Conservation (phyloP, 2,329 filamentous ascomycete species). For the Periconia macrospinosa region DNA sequence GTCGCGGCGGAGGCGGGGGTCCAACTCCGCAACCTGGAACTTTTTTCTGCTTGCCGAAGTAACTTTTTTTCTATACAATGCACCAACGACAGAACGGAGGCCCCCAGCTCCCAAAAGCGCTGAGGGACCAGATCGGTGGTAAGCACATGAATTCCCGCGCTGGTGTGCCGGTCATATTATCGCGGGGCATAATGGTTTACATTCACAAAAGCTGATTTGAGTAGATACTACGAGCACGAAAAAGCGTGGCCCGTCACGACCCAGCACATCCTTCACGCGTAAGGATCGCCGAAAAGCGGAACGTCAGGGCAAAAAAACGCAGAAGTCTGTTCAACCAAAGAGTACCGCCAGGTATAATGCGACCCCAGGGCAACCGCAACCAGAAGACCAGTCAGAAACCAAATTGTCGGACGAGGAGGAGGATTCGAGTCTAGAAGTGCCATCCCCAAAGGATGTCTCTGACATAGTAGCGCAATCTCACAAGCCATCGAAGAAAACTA, state of each 20-base stretch:
- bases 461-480: slow-evolving; percentile 8
- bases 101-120: slow-evolving; percentile 50
- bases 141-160: background rate
- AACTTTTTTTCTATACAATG: slow-evolving; percentile 32
- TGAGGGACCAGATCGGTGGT: slow-evolving; percentile 49
- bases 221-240: slow-evolving; percentile 5
- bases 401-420: slow-evolving; percentile 18
- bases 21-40: slow-evolving; percentile 27
- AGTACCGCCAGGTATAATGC: slow-evolving; percentile 7
- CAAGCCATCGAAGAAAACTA: slow-evolving; percentile 39
- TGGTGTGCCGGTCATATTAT: background rate
- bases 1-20: slow-evolving; percentile 24
- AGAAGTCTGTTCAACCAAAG: slow-evolving; percentile 27
- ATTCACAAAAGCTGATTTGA: background rate
- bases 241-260: slow-evolving; percentile 25
- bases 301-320: slow-evolving; percentile 62
- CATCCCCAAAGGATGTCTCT: slow-evolving; percentile 11
- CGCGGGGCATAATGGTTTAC: background rate
- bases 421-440: slow-evolving; percentile 36
- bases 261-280: slow-evolving; percentile 43
- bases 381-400: background rate
- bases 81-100: slow-evolving; percentile 39
- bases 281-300: slow-evolving; percentile 71
- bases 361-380: background rate
- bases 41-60: slow-evolving; percentile 25